Base-by-base conservation (phyloP, 768 basidiomycete genomes). In the Mycena venus region DNA sequence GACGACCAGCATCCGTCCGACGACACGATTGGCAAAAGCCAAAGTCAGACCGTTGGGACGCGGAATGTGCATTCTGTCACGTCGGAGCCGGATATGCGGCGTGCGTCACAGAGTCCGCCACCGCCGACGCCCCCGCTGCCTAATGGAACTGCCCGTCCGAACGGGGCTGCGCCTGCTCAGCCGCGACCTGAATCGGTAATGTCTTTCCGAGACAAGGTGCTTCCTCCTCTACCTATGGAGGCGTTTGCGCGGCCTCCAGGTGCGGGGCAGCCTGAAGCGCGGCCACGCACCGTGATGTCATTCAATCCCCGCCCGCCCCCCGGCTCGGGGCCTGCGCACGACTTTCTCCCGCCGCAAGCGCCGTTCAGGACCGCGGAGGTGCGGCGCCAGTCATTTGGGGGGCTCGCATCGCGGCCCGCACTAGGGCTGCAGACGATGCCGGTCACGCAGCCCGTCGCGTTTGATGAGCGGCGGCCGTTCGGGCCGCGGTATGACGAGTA, bases 321-420 rank as follows among this genome's bases (percentile, higher is more conserved):
- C n/a, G 86, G 86, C 11, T 80, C 85, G n/a, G 83, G 84, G 21
- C 83, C 86, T 25, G 80, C 83, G 0, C 85, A 88, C 55, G 90
- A 89, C 70, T 91, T 93, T 78, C 76, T 88, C 10, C 91, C 91
- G 34, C 92, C 93, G 3, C 88, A 90, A 61, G 89, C 91, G 4
- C 88, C 92, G 4, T 95, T 94, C 87, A 89, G 89, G 51, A 84
- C 78, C 21, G 68, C 79, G 47, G 94, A 94, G 68, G 75, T 78
- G 42, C 87, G 95, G 73, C 87, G 95, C 53, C 95, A 95, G 80
- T 96, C 95, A 3, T 95, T 96, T 73, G 86, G 91, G 47, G 95
- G 95, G 21, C 83, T 90, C 25, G 84, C 90, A 17, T 89, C 91
- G 8, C 88, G 88, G 23, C 91, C 93, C 9, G 88, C 88, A 63